phyloP scores from a whole-genome alignment of 345 rosid genomes.

The Turritis glabra region DNA sequence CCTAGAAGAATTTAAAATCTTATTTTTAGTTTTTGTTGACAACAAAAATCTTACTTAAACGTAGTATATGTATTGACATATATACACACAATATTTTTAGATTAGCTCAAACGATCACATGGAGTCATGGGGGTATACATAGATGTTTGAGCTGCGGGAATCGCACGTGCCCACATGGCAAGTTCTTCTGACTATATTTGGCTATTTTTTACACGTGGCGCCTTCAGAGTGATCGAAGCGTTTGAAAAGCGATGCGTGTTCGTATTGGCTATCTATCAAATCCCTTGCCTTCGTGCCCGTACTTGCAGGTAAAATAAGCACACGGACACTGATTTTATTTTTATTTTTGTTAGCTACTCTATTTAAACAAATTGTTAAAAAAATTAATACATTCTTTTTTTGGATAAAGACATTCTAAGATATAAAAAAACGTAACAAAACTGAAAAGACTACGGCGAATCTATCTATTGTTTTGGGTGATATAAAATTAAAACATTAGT shows the following conservation, averaged over 20 bases:
- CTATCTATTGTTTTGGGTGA: background rate
- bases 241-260: constrained; percentile 40
- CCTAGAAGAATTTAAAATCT: background rate
- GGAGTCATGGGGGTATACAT: constrained; percentile 29
- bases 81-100: background rate
- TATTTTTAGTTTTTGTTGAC: too few relatives aligned
- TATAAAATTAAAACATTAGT: background rate
- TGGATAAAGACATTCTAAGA: background rate
- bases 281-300: constrained; percentile 32
- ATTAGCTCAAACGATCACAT: constrained; percentile 29
- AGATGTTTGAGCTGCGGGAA: constrained; percentile 34
- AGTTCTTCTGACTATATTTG: constrained; percentile 37
- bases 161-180: constrained; percentile 43
- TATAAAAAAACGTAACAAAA: background rate
- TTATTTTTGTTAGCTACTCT: background rate
- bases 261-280: constrained; percentile 31
- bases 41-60: background rate
- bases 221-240: constrained; percentile 29
- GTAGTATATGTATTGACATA: background rate
- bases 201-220: constrained; percentile 33
- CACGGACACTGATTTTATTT: constrained; percentile 34
- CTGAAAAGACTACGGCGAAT: constrained; percentile 12
- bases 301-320: constrained; percentile 31
- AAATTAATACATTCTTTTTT: background rate
- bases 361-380: background rate